A percentile compares a stretch with the other conserved stretches of the same genome.
Evolutionary conservation across 805 yeast genomes (phyloP).

Genomic region (Kodamaea jinghongensis): DNA sequence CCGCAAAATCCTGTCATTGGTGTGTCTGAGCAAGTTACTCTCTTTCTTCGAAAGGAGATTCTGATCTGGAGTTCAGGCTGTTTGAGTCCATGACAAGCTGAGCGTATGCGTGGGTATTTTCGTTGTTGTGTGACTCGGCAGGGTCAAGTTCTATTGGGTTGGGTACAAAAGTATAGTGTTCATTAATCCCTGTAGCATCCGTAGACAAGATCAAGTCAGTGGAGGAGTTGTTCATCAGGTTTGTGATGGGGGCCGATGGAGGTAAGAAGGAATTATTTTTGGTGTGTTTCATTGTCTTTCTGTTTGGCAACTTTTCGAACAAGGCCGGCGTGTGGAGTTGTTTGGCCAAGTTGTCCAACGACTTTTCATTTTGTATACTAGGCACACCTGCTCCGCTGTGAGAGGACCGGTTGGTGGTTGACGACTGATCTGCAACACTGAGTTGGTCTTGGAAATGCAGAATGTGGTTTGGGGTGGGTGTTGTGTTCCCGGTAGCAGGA

Average conservation of each 20-base stretch:
- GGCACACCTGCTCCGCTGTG: slow-evolving; percentile 6
- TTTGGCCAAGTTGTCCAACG: slow-evolving; percentile 39
- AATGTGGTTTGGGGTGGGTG: slow-evolving; percentile 1
- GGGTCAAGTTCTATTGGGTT: slow-evolving; percentile 1
- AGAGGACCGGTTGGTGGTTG: slow-evolving; percentile 5
- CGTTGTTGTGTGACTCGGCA: not conserved
- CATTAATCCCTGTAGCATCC: slow-evolving; percentile 27
- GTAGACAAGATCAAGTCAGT: slow-evolving; percentile 21
- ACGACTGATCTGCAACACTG: slow-evolving; percentile 5
- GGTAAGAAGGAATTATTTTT: slow-evolving; percentile 1
- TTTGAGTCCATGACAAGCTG: not conserved
- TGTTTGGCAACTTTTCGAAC: slow-evolving; percentile 38
- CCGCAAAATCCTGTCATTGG: no score
- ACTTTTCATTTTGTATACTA: slow-evolving; percentile 10
- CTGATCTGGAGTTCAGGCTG: slow-evolving; percentile 2
- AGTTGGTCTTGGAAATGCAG: slow-evolving; percentile 2
- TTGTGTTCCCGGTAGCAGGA: slow-evolving; percentile 1
- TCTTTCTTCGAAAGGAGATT: slow-evolving; percentile 4
- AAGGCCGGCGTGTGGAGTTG: slow-evolving; percentile 34
- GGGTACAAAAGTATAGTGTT: slow-evolving; percentile 28
- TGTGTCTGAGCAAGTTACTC: no score
- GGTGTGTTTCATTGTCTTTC: slow-evolving; percentile 24
- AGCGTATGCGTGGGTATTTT: slow-evolving; percentile 4
- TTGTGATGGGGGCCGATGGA: slow-evolving; percentile 4
- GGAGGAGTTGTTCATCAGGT: slow-evolving; percentile 22